phyloP scores from a whole-genome alignment of 805 yeast genomes.

The Sugiyamaella boreocaroliniensis region DNA sequence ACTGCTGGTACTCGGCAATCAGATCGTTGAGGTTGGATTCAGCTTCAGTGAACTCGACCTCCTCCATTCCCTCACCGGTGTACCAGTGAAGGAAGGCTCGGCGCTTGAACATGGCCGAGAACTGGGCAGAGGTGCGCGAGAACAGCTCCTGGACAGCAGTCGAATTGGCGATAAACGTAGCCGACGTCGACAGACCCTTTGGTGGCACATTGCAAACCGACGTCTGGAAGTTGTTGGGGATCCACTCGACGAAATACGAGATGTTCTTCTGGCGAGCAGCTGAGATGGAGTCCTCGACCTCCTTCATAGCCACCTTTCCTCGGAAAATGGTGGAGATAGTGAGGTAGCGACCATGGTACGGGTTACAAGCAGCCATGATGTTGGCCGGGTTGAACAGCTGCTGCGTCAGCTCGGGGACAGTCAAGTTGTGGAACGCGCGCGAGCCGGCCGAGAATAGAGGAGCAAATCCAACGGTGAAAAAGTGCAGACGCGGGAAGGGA shows the following conservation, averaged over 20 bases:
- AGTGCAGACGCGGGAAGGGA: constrained; percentile 94
- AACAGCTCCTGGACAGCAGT: constrained; percentile 91
- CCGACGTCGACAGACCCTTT: constrained; percentile 76
- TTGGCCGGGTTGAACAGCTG: constrained; percentile 90
- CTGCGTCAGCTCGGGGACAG: constrained; percentile 91
- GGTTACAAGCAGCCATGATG: constrained; percentile 96
- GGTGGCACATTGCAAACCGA: constrained; percentile 93
- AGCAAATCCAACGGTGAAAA: constrained; percentile 93
- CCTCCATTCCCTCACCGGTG: constrained; percentile 95
- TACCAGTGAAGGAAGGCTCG: constrained; percentile 97
- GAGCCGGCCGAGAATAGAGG: constrained; percentile 81
- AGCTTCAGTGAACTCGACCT: constrained; percentile 90
- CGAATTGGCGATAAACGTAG: constrained; percentile 90
- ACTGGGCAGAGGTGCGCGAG: constrained; percentile 85
- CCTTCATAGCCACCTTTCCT: constrained; percentile 89
- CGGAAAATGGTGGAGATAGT: constrained; percentile 93
- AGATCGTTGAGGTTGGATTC: constrained; percentile 88
- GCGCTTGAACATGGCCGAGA: constrained; percentile 87
- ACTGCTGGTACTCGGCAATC: constrained; percentile 87
- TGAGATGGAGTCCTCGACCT: constrained; percentile 91
- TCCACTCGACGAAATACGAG: constrained; percentile 88
- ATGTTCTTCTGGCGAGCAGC: constrained; percentile 79
- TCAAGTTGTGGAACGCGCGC: constrained; percentile 74
- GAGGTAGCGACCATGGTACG: constrained; percentile 84
- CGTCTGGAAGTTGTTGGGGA: constrained; percentile 93